Evolutionary conservation across 2,329 filamentous ascomycete genomes (phyloP).

Genomic region (Pseudogymnoascus sp.): DNA sequence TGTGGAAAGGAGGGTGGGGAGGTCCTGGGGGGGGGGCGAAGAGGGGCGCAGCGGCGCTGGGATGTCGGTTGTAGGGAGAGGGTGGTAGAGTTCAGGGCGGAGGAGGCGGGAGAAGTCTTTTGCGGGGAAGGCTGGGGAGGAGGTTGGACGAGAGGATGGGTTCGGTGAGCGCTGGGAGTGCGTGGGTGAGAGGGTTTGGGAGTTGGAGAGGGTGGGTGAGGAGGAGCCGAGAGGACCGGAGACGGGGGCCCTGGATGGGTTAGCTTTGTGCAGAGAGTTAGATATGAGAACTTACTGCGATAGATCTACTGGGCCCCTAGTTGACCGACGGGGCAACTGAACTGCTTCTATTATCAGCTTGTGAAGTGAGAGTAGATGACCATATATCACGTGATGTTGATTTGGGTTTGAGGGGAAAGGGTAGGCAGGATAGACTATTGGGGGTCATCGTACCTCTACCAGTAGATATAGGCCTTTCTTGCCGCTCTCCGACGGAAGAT

Average conservation of each 20-base stretch:
- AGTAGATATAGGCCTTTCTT: not conserved
- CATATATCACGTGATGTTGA: not conserved
- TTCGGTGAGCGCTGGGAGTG: conserved; percentile 20
- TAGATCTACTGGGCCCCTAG: conserved; percentile 68
- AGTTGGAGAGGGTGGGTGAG: conserved; percentile 17
- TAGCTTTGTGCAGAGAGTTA: conserved; percentile 8
- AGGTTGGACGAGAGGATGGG: conserved; percentile 23
- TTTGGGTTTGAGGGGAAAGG: not conserved
- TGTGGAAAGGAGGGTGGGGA: conserved; percentile 57
- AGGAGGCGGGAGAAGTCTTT: conserved; percentile 78
- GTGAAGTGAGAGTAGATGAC: not conserved
- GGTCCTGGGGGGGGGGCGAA: conserved; percentile 49
- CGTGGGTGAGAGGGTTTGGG: conserved; percentile 19
- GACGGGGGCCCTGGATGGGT: conserved; percentile 15
- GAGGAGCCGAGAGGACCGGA: conserved; percentile 18
- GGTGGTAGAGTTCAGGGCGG: conserved; percentile 74
- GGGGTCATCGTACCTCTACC: conserved; percentile 3
- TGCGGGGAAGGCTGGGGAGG: conserved; percentile 31
- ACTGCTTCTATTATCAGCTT: conserved; percentile 2
- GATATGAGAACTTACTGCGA: conserved; percentile 54
- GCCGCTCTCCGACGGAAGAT: not conserved
- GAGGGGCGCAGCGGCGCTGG: conserved; percentile 62
- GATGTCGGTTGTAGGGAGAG: conserved; percentile 55
- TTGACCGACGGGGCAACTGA: conserved; percentile 51
- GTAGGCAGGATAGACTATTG: not conserved